A percentile compares a stretch with the other conserved stretches of the same genome.
phyloP scores from a whole-genome alignment of 140 eudicot genomes.

The Flaveria floridana region DNA sequence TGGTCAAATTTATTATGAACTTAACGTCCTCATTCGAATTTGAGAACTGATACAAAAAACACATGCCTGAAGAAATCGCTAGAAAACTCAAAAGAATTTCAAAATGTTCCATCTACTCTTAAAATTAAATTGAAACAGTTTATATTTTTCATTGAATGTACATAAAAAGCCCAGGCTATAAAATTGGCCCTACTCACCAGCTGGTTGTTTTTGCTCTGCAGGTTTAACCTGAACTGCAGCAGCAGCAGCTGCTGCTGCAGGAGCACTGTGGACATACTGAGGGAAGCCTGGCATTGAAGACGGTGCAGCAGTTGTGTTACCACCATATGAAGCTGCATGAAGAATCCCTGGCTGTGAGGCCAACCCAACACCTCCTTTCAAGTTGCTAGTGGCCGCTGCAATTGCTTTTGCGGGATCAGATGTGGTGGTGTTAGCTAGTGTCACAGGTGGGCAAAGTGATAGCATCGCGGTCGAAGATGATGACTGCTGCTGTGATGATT shows the following conservation, averaged over 20 bases:
- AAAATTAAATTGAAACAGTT: conserved; percentile 9
- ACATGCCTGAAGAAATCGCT: not conserved
- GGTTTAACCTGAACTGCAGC: conserved; percentile 75
- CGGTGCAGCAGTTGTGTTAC: conserved; percentile 34
- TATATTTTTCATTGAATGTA: not conserved
- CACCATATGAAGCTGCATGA: conserved; percentile 52
- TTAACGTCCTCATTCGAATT: conserved; percentile 27
- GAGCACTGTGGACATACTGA: conserved; percentile 50
- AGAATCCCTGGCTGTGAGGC: conserved; percentile 47
- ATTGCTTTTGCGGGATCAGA: conserved; percentile 90
- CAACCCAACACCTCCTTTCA: conserved; percentile 54
- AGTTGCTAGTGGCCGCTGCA: conserved; percentile 70
- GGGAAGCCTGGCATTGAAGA: conserved; percentile 70
- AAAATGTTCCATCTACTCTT: conserved; percentile 21
- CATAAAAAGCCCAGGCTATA: not conserved
- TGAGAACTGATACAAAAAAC: conserved; percentile 12
- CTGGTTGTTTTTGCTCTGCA: conserved; percentile 93
- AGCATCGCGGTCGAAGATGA: conserved; percentile 58
- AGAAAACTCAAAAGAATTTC: not conserved
- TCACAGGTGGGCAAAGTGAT: conserved; percentile 50
- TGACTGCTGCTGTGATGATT: conserved; percentile 30
- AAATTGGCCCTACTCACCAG: conserved; percentile 60
- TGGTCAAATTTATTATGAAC: conserved; percentile 46
- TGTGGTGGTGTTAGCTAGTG: conserved; percentile 46
- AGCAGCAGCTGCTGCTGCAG: conserved; percentile 31